Base-by-base conservation (phyloP, 352 stramenopile genomes). In the Phytophthora tentaculata region DNA sequence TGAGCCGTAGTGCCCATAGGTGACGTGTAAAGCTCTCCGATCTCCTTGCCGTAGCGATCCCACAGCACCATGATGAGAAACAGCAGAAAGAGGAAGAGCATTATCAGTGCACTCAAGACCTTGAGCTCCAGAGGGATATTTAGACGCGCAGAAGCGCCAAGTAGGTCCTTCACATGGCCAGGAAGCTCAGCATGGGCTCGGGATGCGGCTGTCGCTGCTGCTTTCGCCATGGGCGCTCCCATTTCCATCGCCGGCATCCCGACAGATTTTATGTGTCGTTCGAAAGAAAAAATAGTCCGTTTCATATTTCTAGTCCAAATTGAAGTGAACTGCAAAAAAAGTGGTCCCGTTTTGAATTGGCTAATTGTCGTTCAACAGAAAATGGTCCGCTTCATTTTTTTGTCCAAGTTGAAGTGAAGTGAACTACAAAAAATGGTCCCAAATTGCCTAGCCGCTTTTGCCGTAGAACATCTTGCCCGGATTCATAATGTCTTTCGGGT, bases 401-500 rank as follows among this genome's bases (percentile, higher is more conserved):
- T 26, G 16, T 24, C 47, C 26, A 45, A 26, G 49, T 71, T 67
- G 50, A 61, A 61, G 56, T 44, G 28, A 51, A 37, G n/a, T n/a
- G n/a, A n/a, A n/a, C 19, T 29, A 2, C n/a, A 43, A 56, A 14
- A 39, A 39, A 4, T 39, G 12, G 32, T 39, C 28, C n/a, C 22
- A n/a, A n/a, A n/a, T 50, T 47, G 1, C 1, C 8, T 58, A 55
- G 26, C 16, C 9, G 39, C n/a, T 43, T n/a, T 74, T 80, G 55
- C 80, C 80, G 50, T 91, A 91, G 55, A 99, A 86, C 43, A 99
- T 89, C 83, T 99, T 99, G 50, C 96, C 96, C 0, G 97, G 97
- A 80, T 99, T 99, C 81, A 99, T 90, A 43, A 99, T 97, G 67
- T 97, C 92, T 28, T 90, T 78, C 14, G 96, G 96, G 76, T 99